Base-by-base conservation (phyloP, 805 yeast species). In the Torulaspora gathmanii region DNA sequence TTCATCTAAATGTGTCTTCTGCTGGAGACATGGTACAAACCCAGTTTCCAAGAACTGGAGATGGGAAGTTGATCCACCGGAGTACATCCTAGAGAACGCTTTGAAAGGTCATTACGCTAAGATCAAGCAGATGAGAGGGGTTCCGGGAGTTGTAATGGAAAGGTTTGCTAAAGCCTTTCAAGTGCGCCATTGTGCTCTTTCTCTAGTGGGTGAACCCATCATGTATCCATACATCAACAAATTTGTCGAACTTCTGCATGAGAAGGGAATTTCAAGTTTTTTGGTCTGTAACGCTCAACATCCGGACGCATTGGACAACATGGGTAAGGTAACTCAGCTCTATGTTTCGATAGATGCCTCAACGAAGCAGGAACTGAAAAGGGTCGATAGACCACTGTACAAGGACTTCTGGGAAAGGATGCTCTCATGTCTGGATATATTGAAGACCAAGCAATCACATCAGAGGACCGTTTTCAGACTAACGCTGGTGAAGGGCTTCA, bases 1-100 rank as follows among this genome's bases (percentile, higher is more conserved):
- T 65, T 87, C 96, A 4, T 89, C 89, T 62, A 89, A 89, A 64
- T 89, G 97, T 74, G 96, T 90, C 4, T 89, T 89, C 61, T 89
- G 97, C 69, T 89, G 97, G 97, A 78, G 97, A 63, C 97, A 89
- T 65, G 97, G 97, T 39, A 89, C 96, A 2, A 90, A 89, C 60
- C 97, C 97, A 0, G 96, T 90, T 1, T 96, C 96, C 13, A 89
- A 95, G 23, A 83, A 83, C 49, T 89, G 97, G 97, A 73, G 96
- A 58, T 89, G 97, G 97, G 91, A 88, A 58, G 86, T 88, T 11
- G 96, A 89, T 64, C 82, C 83, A 16, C 96, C 97, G 0, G 90
- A 86, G 54, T 81, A 72, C 49, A 86, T 89, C 40, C 62, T 89
- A 45, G 79, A 85, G 37, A 96, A 96, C 23, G 96, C 96, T 0